A percentile compares a stretch with the other conserved stretches of the same genome.
phyloP scores from a whole-genome alignment of 768 basidiomycete species.

The Tubosaeta brunneosetosa region DNA sequence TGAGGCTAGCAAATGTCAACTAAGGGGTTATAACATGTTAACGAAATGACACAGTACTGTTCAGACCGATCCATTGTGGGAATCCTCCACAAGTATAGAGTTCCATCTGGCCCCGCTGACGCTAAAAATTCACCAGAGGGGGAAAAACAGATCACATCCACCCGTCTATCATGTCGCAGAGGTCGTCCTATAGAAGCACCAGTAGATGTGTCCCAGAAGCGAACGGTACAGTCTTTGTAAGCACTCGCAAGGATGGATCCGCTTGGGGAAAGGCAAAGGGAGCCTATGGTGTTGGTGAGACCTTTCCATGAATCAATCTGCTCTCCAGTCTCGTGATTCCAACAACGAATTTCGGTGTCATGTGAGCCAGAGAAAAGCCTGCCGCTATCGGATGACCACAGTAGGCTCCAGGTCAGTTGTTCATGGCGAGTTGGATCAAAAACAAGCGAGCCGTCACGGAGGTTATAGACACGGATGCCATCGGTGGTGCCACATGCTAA shows the following conservation, averaged over 20 bases:
- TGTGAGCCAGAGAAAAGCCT: neutral
- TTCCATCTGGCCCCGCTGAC: neutral
- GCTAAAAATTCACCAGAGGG: slow-evolving; percentile 3
- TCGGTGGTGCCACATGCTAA: neutral
- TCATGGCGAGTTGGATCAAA: neutral
- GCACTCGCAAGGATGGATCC: neutral
- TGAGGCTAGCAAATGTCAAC: too few species aligned
- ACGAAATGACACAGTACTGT: too few species aligned
- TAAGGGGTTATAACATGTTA: too few species aligned
- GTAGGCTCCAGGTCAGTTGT: neutral
- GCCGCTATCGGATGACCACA: slow-evolving; percentile 4
- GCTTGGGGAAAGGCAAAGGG: neutral
- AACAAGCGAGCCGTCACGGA: too few species aligned
- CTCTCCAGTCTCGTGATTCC: neutral
- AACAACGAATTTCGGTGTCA: neutral
- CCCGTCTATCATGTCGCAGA: neutral
- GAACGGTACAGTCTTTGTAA: neutral
- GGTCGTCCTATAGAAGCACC: neutral
- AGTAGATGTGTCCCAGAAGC: neutral
- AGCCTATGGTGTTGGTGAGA: neutral
- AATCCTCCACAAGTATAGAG: too few species aligned
- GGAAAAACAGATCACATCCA: neutral
- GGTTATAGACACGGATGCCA: too few species aligned
- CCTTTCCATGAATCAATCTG: slow-evolving; percentile 10
- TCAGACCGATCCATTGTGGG: neutral